A percentile compares a stretch with the other conserved stretches of the same genome.
Conservation (phyloP, 140 eudicot genomes). For the Senecio squalidus region DNA sequence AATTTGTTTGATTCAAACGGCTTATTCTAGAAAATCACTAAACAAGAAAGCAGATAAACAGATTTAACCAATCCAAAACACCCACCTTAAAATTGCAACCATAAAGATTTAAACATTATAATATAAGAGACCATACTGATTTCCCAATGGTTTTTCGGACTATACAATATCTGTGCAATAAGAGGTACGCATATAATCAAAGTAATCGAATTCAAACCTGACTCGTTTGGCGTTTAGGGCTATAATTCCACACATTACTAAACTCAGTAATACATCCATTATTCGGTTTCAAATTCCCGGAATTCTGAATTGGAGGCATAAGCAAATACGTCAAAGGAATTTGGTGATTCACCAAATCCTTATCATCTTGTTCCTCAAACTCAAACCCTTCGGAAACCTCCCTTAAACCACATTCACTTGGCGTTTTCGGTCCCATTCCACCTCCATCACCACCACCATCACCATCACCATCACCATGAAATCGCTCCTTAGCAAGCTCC, state of each 20-base stretch:
- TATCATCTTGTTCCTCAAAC: constrained; percentile 25
- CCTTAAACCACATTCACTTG: constrained; percentile 22
- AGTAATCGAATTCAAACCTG: constrained; percentile 28
- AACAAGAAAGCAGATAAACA: no score
- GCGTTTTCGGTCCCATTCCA: constrained; percentile 32
- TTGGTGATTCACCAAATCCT: constrained; percentile 32
- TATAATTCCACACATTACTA: constrained; percentile 28
- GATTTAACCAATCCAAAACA: no score
- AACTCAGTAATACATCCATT: constrained; percentile 11
- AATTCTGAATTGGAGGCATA: constrained; percentile 27
- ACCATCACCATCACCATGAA: constrained; percentile 29
- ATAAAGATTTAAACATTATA: not conserved
- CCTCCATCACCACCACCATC: constrained; percentile 37
- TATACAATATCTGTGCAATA: not conserved
- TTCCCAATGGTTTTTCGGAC: not conserved
- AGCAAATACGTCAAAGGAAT: constrained; percentile 53
- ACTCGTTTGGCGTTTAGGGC: constrained; percentile 28
- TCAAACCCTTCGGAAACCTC: constrained; percentile 28
- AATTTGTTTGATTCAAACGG: no score
- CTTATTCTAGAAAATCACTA: no score
- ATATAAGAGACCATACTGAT: not conserved
- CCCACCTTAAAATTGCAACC: no score
- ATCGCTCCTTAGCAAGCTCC: constrained; percentile 39
- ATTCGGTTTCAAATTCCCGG: constrained; percentile 16
- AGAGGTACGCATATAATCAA: not conserved